Percentiles rank a stretch among this genome's conserved stretches.
These are phyloP conservation scores for Sugiyamaella sp. DNA, from an alignment of 1,139 yeast species.

Conservation along the genomic window DNA sequence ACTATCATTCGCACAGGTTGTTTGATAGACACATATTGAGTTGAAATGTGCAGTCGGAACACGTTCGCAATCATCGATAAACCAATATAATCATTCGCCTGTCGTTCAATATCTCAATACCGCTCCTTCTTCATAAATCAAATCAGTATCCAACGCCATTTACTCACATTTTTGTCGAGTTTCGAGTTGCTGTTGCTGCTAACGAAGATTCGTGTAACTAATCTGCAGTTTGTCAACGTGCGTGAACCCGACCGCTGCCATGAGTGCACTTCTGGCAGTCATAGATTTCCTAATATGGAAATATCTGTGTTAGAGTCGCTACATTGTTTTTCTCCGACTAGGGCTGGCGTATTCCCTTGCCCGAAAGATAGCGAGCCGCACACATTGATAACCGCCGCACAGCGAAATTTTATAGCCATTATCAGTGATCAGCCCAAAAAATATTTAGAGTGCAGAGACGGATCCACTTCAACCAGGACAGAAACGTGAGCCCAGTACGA, in stretches of 20 bases:
- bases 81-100: neutral
- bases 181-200: constrained; percentile 16
- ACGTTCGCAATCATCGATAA: no score
- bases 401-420: neutral
- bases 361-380: constrained; percentile 6
- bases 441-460: neutral
- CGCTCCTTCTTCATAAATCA: neutral
- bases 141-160: neutral
- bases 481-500: no score
- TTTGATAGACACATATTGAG: no score
- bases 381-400: constrained; percentile 14
- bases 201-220: neutral
- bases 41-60: no score
- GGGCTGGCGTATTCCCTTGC: neutral
- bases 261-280: neutral
- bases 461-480: neutral
- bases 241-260: constrained; percentile 1
- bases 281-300: constrained; percentile 8
- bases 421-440: constrained; percentile 12
- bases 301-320: neutral
- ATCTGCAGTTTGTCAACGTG: constrained; percentile 4
- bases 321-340: neutral
- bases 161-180: constrained; percentile 16
- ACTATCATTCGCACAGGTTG: no score
- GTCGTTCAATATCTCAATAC: neutral